Percentiles rank a stretch among this genome's conserved stretches.
Conservation (phyloP, 805 yeast genomes). For the Cephaloascus albidus region DNA sequence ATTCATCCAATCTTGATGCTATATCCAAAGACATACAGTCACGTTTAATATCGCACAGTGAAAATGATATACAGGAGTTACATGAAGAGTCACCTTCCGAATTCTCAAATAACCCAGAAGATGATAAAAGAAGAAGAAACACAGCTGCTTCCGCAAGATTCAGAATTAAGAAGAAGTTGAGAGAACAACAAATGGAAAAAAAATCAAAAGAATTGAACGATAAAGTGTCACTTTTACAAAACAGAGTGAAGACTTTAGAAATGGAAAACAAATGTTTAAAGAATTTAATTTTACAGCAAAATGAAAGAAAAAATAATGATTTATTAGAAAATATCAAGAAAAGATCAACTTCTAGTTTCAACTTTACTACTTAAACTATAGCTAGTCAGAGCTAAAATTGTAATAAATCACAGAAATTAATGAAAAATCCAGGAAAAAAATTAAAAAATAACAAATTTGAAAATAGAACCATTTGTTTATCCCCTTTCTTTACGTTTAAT, state of each 20-base stretch:
- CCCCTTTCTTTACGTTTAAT: no score
- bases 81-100: no score
- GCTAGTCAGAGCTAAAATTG: no score
- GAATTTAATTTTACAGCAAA: slow-evolving; percentile 43
- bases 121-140: slow-evolving; percentile 47
- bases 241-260: slow-evolving; percentile 41
- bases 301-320: slow-evolving; percentile 28
- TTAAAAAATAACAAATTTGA: no score
- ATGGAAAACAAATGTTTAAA: slow-evolving; percentile 54
- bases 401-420: no score
- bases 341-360: slow-evolving; percentile 11
- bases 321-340: slow-evolving; percentile 25
- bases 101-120: slow-evolving; percentile 11
- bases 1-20: no score
- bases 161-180: slow-evolving; percentile 50
- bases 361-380: background rate
- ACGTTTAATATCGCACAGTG: no score
- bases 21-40: no score
- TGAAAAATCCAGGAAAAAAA: no score
- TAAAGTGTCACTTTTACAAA: slow-evolving; percentile 32
- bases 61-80: no score
- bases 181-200: slow-evolving; percentile 50
- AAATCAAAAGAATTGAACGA: slow-evolving; percentile 33
- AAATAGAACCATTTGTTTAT: no score
- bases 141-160: slow-evolving; percentile 62